Evolutionary conservation across 805 yeast genomes (phyloP).

Genomic region (Candida insectorum): DNA sequence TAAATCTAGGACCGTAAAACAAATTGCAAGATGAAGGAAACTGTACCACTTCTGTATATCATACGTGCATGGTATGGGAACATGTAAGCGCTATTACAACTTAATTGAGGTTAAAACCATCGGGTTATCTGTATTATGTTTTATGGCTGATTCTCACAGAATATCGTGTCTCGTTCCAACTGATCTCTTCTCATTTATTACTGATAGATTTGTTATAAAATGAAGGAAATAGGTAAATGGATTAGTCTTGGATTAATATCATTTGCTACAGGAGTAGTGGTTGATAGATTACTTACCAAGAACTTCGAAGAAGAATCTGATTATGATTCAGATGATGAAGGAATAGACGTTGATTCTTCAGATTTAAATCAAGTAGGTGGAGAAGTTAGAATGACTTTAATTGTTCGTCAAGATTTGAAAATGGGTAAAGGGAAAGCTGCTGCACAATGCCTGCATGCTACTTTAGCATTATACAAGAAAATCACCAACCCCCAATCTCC

Average conservation of each 20-base stretch:
- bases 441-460: slow-evolving; percentile 98
- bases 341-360: slow-evolving; percentile 55
- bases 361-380: slow-evolving; percentile 68
- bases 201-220: no score
- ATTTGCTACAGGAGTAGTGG: not conserved
- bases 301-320: slow-evolving; percentile 11
- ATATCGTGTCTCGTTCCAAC: no score
- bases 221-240: no score
- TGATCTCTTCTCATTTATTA: no score
- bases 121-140: no score
- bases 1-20: not conserved
- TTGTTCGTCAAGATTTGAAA: slow-evolving; percentile 81
- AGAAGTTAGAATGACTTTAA: slow-evolving; percentile 81
- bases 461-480: slow-evolving; percentile 78
- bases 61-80: no score
- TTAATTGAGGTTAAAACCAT: no score
- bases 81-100: no score
- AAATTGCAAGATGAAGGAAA: no score
- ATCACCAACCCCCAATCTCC: slow-evolving; percentile 52
- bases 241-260: not conserved
- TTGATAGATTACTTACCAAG: not conserved
- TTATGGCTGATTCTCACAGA: no score
- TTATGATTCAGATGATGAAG: slow-evolving; percentile 45
- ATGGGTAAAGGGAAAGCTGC: slow-evolving; percentile 97
- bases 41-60: no score